These are phyloP conservation scores for Pseudonitzschia delicatissima DNA, from an alignment of 108 stramenopile species.

Conservation along the genomic window DNA sequence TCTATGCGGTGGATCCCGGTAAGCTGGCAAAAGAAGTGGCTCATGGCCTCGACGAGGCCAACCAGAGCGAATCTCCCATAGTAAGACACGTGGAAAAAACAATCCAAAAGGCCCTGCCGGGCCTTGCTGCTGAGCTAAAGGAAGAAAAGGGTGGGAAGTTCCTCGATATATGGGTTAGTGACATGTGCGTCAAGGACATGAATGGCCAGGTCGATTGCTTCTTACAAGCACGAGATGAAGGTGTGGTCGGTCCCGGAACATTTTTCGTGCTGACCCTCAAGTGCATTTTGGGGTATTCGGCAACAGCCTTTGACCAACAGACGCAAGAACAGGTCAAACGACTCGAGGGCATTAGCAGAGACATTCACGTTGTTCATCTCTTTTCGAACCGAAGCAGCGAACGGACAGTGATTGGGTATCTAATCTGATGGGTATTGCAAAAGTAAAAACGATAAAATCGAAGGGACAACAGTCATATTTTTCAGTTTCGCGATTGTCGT, in stretches of 20 bases:
- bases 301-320: conserved; percentile 42
- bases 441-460: background rate
- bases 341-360: conserved; percentile 20
- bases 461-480: background rate
- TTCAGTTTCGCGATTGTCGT: background rate
- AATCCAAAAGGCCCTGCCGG: conserved; percentile 29
- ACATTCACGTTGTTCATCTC: conserved; percentile 42
- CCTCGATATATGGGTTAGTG: conserved; percentile 52
- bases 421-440: conserved; percentile 5
- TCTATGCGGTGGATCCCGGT: conserved; percentile 67
- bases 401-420: conserved; percentile 53
- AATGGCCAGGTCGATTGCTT: conserved; percentile 45
- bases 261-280: conserved; percentile 65
- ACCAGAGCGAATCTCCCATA: background rate
- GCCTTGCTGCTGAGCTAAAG: background rate
- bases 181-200: conserved; percentile 67
- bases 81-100: conserved; percentile 43
- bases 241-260: conserved; percentile 26
- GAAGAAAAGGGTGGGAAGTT: background rate
- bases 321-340: conserved; percentile 38
- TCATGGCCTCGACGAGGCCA: background rate
- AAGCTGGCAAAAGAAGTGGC: conserved; percentile 32
- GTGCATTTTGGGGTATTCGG: conserved; percentile 54
- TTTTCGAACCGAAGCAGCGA: conserved; percentile 60
- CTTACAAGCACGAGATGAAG: conserved; percentile 27